Evolutionary conservation across 805 yeast species (phyloP).

Genomic region (Ogataea paradorogensis): DNA sequence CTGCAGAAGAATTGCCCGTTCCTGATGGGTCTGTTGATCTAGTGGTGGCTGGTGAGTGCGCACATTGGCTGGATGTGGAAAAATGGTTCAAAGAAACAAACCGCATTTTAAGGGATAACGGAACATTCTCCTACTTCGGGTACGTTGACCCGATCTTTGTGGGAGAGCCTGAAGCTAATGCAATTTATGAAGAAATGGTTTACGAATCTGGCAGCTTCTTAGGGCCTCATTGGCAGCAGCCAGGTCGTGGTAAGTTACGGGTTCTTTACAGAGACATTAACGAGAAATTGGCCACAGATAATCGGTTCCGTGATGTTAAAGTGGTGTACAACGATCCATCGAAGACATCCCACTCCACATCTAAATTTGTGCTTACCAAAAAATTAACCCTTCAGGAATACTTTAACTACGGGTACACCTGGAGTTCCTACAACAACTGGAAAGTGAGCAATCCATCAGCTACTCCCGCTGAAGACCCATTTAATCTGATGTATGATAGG

Average conservation of each 20-base stretch:
- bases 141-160: slow-evolving; percentile 67
- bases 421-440: slow-evolving; percentile 67
- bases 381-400: slow-evolving; percentile 46
- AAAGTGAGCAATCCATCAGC: slow-evolving; percentile 34
- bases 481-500: slow-evolving; percentile 33
- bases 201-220: slow-evolving; percentile 43
- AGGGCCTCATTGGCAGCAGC: slow-evolving; percentile 83
- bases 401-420: slow-evolving; percentile 57
- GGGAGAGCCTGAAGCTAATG: slow-evolving; percentile 53
- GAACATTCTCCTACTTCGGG: slow-evolving; percentile 68
- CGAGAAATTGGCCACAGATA: slow-evolving; percentile 37
- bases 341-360: not conserved
- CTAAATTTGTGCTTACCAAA: slow-evolving; percentile 24
- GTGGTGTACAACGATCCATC: slow-evolving; percentile 31
- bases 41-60: slow-evolving; percentile 77
- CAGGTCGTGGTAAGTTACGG: slow-evolving; percentile 63
- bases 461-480: slow-evolving; percentile 31
- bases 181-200: slow-evolving; percentile 41
- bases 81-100: slow-evolving; percentile 31
- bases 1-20: slow-evolving; percentile 26
- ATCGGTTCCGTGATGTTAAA: slow-evolving; percentile 28
- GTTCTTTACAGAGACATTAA: slow-evolving; percentile 40
- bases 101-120: slow-evolving; percentile 39
- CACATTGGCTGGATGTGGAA: slow-evolving; percentile 66
- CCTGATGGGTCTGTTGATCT: slow-evolving; percentile 45